Evolutionary conservation across 768 basidiomycete species (phyloP).

Genomic region (Arthromyces matolae): DNA sequence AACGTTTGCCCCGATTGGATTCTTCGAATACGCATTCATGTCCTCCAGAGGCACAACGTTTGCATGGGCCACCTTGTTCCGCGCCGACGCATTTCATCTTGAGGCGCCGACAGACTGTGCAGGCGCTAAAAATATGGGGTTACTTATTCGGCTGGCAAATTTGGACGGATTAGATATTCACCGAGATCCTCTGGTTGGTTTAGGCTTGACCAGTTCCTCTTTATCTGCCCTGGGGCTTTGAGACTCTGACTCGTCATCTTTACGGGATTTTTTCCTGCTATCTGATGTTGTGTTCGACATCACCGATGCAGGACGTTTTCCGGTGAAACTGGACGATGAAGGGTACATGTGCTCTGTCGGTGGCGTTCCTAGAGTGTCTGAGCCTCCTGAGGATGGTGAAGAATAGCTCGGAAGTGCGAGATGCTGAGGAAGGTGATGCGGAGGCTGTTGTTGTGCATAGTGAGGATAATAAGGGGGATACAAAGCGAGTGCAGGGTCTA

Average conservation of each 20-base stretch:
- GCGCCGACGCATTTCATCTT: constrained; percentile 95
- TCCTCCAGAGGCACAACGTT: constrained; percentile 71
- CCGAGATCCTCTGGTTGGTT: constrained; percentile 85
- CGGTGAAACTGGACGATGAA: constrained; percentile 49
- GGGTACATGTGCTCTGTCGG: constrained; percentile 61
- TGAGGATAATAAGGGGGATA: constrained; percentile 64
- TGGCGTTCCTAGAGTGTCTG: constrained; percentile 72
- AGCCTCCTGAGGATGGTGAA: constrained; percentile 78
- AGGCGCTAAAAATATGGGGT: constrained; percentile 57
- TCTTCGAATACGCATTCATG: constrained; percentile 98
- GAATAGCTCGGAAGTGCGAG: constrained; percentile 60
- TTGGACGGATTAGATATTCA: constrained; percentile 28
- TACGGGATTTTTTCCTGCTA: constrained; percentile 56
- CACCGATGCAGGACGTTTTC: constrained; percentile 65
- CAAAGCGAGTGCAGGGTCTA: constrained; percentile 69
- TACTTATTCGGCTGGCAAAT: constrained; percentile 2
- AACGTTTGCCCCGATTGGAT: constrained; percentile 89
- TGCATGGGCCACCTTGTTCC: constrained; percentile 89
- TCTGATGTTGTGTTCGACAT: constrained; percentile 43
- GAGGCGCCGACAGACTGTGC: constrained; percentile 85
- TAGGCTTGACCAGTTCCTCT: constrained; percentile 71
- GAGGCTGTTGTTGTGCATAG: constrained; percentile 52
- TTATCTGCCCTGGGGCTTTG: constrained; percentile 39
- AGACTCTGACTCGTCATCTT: constrained; percentile 57
- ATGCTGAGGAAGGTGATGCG: constrained; percentile 56